Conservation (phyloP, 805 yeast genomes). For the Metschnikowia shivogae region DNA sequence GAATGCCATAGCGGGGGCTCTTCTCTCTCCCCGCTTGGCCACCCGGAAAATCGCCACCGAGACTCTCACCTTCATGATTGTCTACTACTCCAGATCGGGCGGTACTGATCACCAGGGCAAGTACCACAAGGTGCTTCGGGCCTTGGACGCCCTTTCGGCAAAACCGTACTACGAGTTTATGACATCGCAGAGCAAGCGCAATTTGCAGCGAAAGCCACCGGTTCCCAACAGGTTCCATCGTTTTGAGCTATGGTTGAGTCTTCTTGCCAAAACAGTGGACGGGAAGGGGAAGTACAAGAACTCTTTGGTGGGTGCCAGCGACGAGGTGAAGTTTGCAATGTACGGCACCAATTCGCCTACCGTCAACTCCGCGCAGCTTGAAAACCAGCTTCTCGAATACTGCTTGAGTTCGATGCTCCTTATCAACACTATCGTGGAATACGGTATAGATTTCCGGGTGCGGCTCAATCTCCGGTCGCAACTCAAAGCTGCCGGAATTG, state of each 20-base stretch:
- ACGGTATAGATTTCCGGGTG: slow-evolving; percentile 41
- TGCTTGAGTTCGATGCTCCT: slow-evolving; percentile 66
- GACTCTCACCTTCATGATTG: slow-evolving; percentile 50
- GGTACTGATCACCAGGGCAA: slow-evolving; percentile 34
- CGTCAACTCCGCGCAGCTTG: slow-evolving; percentile 42
- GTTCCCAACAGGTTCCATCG: slow-evolving; percentile 39
- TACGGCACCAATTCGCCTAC: slow-evolving; percentile 30
- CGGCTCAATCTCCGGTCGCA: slow-evolving; percentile 58
- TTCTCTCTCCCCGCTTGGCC: slow-evolving; percentile 67
- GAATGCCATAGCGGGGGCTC: slow-evolving; percentile 64
- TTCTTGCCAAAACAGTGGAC: slow-evolving; percentile 63
- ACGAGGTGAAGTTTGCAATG: slow-evolving; percentile 51
- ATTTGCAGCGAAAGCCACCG: slow-evolving; percentile 35
- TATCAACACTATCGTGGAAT: slow-evolving; percentile 56
- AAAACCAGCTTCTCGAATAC: slow-evolving; percentile 65
- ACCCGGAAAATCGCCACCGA: slow-evolving; percentile 82
- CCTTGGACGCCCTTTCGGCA: slow-evolving; percentile 43
- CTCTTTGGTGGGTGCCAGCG: slow-evolving; percentile 88
- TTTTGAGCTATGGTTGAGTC: slow-evolving; percentile 67
- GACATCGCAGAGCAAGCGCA: slow-evolving; percentile 20
- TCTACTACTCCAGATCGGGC: slow-evolving; percentile 30
- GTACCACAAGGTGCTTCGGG: slow-evolving; percentile 53
- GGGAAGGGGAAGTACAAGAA: slow-evolving; percentile 86
- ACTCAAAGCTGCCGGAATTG: slow-evolving; percentile 24
- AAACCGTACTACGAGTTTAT: slow-evolving; percentile 37